Evolutionary conservation across 2,329 filamentous ascomycete species (phyloP), one percentile per base, ranked within the genome.

Genomic region (Exophiala sp.): DNA sequence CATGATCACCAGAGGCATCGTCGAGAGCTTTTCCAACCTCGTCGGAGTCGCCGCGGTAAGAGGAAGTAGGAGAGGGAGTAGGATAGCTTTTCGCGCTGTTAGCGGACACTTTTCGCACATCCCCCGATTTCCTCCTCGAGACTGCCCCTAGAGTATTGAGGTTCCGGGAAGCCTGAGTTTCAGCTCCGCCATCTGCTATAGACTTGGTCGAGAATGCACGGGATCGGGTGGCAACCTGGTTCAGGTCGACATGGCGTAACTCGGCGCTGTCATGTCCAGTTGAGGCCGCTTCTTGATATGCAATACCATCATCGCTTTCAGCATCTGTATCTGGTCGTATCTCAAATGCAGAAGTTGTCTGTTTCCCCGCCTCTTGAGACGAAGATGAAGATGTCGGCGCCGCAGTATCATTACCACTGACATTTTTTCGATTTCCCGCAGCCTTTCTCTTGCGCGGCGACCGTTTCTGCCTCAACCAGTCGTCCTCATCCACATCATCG

Each of bases 11-110:
- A n/a, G 29, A 32, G 29, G n/a, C n/a, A 13, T 53, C 49, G 22
- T 51, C 52, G 3, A 56, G 39, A 27, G 59, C 41, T 16, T 43
- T 41, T 14, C 29, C 22, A 7, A 44, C 38, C 14, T 59, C 52
- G 35, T 59, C 51, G 10, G 41, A 55, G 23, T 57, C 50, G 8
- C 55, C 55, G 43, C 53, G 57, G 30, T 52, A 49, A 10, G 58
- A 61, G 16, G 55, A 54, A 21, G 58, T 58, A n/a, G 59, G 58
- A 18, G 57, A 60, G 4, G 59, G 59, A 23, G 59, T 62, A 8
- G 59, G 59, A 53, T 62, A 62, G 43, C 54, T 60, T 22, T 53
- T 52, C 14, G 56, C 56, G 49, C 58, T 59, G 35, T 57, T 58
- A 45, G 35, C 46, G 29, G 59, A 59, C 2, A 60, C 53, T 46